Conservation (phyloP, 2,329 filamentous ascomycete species). For the Stromatinia cepivora region DNA sequence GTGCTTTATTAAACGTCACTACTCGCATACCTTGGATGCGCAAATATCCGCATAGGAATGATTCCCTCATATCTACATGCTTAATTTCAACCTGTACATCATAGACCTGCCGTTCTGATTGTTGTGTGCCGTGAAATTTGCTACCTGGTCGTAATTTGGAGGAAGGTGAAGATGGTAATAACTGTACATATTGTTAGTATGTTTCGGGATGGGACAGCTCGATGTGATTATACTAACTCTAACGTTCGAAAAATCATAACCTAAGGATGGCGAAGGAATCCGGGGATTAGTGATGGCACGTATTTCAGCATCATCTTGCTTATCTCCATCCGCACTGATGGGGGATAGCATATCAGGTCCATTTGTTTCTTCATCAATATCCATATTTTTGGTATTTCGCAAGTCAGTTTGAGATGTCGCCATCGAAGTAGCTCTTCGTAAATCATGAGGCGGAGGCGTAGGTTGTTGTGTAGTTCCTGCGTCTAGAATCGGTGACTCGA, state of each 20-base stretch:
- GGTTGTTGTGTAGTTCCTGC: slow-evolving; percentile 38
- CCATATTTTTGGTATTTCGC: slow-evolving; percentile 44
- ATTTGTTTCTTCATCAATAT: slow-evolving; percentile 44
- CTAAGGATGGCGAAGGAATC: slow-evolving; percentile 48
- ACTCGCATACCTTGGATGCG: slow-evolving; percentile 78
- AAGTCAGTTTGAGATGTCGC: slow-evolving; percentile 42
- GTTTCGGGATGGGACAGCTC: not conserved
- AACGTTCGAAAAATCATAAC: slow-evolving; percentile 55
- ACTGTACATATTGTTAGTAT: slow-evolving; percentile 27
- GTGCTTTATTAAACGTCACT: not conserved
- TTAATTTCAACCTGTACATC: slow-evolving; percentile 97
- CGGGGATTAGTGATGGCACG: slow-evolving; percentile 38
- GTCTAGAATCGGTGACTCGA: slow-evolving; percentile 36
- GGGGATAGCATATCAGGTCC: slow-evolving; percentile 40
- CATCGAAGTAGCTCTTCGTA: slow-evolving; percentile 34
- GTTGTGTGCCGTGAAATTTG: slow-evolving; percentile 85
- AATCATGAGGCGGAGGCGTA: slow-evolving; percentile 36
- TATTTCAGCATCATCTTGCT: slow-evolving; percentile 42
- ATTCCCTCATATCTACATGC: slow-evolving; percentile 91
- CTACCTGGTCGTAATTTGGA: slow-evolving; percentile 85
- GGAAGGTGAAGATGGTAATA: slow-evolving; percentile 74
- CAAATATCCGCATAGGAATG: slow-evolving; percentile 91
- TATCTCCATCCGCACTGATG: slow-evolving; percentile 44
- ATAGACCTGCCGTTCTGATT: slow-evolving; percentile 89
- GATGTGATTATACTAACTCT: slow-evolving; percentile 48